Percentiles rank a stretch among this genome's conserved stretches.
Conservation (phyloP, 345 rosid genomes). For the Hypericum perforatum region DNA sequence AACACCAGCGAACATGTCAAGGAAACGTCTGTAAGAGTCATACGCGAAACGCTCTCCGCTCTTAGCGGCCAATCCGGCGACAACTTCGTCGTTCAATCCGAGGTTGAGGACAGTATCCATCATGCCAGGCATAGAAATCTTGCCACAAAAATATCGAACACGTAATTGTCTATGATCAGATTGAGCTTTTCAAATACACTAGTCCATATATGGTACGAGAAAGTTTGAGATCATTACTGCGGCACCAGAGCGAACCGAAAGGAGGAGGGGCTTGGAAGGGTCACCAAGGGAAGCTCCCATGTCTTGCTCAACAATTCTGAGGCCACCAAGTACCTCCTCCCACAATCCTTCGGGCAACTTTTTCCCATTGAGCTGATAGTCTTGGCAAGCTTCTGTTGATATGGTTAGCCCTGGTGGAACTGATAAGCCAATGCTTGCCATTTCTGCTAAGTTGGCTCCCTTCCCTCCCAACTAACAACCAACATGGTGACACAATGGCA, state of each 20-base stretch:
- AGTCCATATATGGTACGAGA: no score
- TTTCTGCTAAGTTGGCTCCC: conserved; percentile 95
- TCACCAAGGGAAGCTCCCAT: conserved; percentile 80
- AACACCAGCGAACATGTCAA: conserved; percentile 89
- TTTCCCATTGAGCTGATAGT: conserved; percentile 57
- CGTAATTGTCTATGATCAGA: no score
- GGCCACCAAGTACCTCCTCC: conserved; percentile 65
- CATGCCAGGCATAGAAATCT: conserved; percentile 99
- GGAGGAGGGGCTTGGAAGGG: conserved; percentile 75
- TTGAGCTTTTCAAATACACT: no score
- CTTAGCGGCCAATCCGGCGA: conserved; percentile 54
- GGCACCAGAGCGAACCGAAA: conserved; percentile 97
- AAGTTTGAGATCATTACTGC: conserved; percentile 43
- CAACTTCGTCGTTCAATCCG: conserved; percentile 82
- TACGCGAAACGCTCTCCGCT: conserved; percentile 91
- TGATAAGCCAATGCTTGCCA: conserved; percentile 90
- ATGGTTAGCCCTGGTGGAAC: conserved; percentile 94
- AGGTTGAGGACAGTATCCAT: conserved; percentile 99
- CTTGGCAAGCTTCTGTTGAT: conserved; percentile 88
- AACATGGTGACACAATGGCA: neutral
- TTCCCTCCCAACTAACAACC: conserved; percentile 75
- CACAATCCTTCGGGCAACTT: conserved; percentile 58
- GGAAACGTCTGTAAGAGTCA: conserved; percentile 83
- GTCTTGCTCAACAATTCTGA: conserved; percentile 46
- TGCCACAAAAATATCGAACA: conserved; percentile 1